Evolutionary conservation across 805 yeast species (phyloP).

Genomic region (Candida hispaniensis): DNA sequence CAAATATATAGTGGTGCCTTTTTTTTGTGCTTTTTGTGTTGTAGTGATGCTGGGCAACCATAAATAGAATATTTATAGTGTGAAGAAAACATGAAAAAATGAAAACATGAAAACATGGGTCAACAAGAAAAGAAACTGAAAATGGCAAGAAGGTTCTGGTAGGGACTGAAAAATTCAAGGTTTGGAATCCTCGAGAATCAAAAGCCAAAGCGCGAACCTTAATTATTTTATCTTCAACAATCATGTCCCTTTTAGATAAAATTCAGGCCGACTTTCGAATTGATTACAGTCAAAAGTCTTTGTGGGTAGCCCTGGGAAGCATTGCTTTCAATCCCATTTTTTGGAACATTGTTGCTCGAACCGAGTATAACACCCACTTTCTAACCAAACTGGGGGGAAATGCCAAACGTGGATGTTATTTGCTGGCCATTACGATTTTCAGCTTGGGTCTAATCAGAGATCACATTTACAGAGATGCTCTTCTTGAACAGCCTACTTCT

Average conservation of each 20-base stretch:
- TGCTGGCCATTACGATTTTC: conserved; percentile 74
- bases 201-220: too few relatives aligned
- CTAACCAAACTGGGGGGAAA: conserved; percentile 63
- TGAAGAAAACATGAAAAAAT: too few relatives aligned
- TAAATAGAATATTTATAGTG: too few relatives aligned
- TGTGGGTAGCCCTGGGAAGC: conserved; percentile 42
- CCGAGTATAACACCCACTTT: conserved; percentile 65
- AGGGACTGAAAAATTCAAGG: too few relatives aligned
- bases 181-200: too few relatives aligned
- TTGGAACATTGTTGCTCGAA: conserved; percentile 88
- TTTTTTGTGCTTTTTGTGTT: conserved; percentile 6
- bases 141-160: too few relatives aligned
- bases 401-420: conserved; percentile 67
- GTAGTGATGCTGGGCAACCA: conserved; percentile 14
- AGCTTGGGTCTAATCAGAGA: conserved; percentile 78
- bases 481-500: conserved; percentile 53
- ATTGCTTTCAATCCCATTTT: conserved; percentile 88
- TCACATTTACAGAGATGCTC: conserved; percentile 54
- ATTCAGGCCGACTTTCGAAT: conserved; percentile 12
- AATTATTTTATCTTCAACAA: too few relatives aligned
- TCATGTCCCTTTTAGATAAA: conserved; percentile 8
- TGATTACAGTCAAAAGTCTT: conserved; percentile 10
- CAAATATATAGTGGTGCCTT: conserved; percentile 14
- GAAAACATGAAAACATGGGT: too few relatives aligned
- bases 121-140: too few relatives aligned